These are phyloP conservation scores for Phytopythium litorale DNA, from an alignment of 352 stramenopile species.

Conservation along the genomic window DNA sequence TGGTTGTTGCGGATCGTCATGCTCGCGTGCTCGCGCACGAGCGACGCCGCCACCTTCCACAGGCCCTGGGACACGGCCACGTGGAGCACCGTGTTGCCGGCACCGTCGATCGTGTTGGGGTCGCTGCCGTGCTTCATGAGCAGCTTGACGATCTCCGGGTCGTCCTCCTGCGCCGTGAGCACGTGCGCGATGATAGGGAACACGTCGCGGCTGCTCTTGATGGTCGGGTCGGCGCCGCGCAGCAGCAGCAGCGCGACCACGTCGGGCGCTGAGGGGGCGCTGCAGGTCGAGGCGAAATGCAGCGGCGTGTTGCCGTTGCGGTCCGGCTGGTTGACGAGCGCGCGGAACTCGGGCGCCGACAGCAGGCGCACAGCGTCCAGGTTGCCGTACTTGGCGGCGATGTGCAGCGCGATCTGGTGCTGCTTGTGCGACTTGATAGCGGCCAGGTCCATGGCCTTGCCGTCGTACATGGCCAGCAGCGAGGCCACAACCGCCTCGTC, in stretches of 20 bases:
- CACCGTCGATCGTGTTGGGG: slow-evolving; percentile 63
- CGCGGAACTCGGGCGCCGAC: slow-evolving; percentile 47
- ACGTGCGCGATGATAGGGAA: slow-evolving; percentile 78
- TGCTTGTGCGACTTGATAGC: slow-evolving; percentile 67
- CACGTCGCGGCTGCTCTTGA: slow-evolving; percentile 67
- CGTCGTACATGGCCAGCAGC: slow-evolving; percentile 80
- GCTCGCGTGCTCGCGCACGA: slow-evolving; percentile 58
- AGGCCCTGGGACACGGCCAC: slow-evolving; percentile 72
- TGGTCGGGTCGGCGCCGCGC: slow-evolving; percentile 51
- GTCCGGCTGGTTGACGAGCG: slow-evolving; percentile 58
- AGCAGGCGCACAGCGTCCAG: slow-evolving; percentile 51
- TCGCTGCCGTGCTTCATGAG: slow-evolving; percentile 77
- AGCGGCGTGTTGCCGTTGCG: slow-evolving; percentile 80
- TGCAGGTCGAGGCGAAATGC: slow-evolving; percentile 75
- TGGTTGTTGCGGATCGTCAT: slow-evolving; percentile 80
- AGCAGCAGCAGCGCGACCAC: slow-evolving; percentile 63
- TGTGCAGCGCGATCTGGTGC: slow-evolving; percentile 75
- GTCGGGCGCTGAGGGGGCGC: slow-evolving; percentile 32
- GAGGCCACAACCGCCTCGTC: slow-evolving; percentile 63
- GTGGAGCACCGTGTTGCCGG: slow-evolving; percentile 77
- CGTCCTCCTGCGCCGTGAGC: slow-evolving; percentile 63
- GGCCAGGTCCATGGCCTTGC: slow-evolving; percentile 58
- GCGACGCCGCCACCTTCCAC: slow-evolving; percentile 64
- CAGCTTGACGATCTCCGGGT: slow-evolving; percentile 63
- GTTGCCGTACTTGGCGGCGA: slow-evolving; percentile 79